Evolutionary conservation across 106 monocot species (phyloP), one percentile per base, ranked within the genome.

Genomic region (Chionographis japonica): DNA sequence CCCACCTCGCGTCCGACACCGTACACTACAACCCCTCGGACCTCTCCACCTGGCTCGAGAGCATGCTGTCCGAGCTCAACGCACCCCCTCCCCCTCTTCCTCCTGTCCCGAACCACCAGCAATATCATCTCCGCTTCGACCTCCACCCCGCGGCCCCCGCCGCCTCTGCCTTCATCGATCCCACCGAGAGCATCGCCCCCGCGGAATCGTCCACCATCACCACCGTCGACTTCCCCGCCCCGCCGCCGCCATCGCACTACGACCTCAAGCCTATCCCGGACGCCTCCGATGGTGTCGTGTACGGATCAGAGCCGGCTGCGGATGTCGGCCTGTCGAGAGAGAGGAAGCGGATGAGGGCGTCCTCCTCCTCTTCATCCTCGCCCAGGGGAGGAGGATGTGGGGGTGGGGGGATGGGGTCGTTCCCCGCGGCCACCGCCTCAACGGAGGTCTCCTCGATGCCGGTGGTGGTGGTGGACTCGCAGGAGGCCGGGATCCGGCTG

Each of bases 1-100:
- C 80, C 50, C 85, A 83, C 46, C 83, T 83, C 57, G 78, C 93
- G 37, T 50, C 86, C 57, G 81, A 89, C 42, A 67, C 90, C 62
- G 77, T 89, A 13, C 93, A 94, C 84, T 86, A 89, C 67, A 92
- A 97, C 54, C 92, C 95, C 13, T 92, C 95, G n/a, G 89, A 97
- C 62, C 73, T 97, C 67, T 78, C 79, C 14, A 59, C 79, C 15
- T 94, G 90, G 86, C 70, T 94, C n/a, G 94, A 90, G 66, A 84
- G 54, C 66, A 94, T 94, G 87, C 75, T 94, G 0, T 82, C 86
- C 4, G 94, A 90, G 75, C 68, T 94, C 78, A 87, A 87, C 75
- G 62, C 81, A 0, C 81, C 93, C 0, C 68, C 84, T 2, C 59
- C 66, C 3, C 76, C 66, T 2, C 74, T 63, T 40, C 41, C 78